phyloP scores from a whole-genome alignment of 2,329 filamentous ascomycete genomes.

The Botrytis elliptica region DNA sequence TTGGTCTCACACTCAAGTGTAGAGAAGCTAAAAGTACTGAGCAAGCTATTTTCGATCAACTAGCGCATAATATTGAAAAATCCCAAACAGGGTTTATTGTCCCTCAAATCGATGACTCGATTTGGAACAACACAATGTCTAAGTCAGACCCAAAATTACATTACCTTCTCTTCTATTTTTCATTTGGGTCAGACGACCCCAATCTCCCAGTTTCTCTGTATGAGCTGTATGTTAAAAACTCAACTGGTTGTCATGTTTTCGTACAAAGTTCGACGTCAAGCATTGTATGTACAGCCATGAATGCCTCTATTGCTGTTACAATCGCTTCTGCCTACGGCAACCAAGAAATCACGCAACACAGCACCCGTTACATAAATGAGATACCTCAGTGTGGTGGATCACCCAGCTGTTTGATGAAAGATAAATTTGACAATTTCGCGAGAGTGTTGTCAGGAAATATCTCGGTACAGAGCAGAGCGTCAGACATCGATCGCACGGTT shows the following conservation, averaged over 20 bases:
- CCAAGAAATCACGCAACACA: background rate
- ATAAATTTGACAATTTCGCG: background rate
- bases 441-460: background rate
- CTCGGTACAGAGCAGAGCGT: background rate
- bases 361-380: background rate
- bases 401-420: background rate
- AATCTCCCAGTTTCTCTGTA: too few species aligned
- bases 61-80: background rate
- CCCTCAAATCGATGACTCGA: background rate
- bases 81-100: background rate
- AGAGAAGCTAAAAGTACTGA: background rate
- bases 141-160: background rate
- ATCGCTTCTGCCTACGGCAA: background rate
- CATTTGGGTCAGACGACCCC: background rate
- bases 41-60: background rate
- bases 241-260: background rate
- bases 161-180: background rate
- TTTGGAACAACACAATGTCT: background rate
- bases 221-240: too few species aligned
- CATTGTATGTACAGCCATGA: background rate
- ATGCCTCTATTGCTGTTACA: background rate
- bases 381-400: too few species aligned
- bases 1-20: conserved; percentile 25
- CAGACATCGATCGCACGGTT: too few species aligned
- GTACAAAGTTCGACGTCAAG: background rate